A percentile compares a stretch with the other conserved stretches of the same genome.
phyloP scores from a whole-genome alignment of 2,329 filamentous ascomycete genomes.

The Thelonectria olida region DNA sequence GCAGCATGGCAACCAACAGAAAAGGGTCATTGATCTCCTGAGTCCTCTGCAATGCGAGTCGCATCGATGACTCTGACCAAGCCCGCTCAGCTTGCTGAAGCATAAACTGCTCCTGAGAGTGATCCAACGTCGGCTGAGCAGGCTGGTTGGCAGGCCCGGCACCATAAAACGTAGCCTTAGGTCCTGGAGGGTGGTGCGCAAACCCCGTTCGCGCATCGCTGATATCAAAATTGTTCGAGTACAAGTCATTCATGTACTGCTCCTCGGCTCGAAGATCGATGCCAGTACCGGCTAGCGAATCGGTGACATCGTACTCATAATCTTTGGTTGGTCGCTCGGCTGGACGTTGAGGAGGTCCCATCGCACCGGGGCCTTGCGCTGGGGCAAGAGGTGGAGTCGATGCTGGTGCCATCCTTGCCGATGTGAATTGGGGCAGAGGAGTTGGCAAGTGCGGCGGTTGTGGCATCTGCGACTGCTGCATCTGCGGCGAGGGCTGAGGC shows the following conservation, averaged over 20 bases:
- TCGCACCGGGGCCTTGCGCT: constrained; percentile 46
- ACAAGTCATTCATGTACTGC: constrained; percentile 77
- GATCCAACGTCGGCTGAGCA: constrained; percentile 53
- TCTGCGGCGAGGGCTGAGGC: constrained; percentile 30
- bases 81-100: constrained; percentile 72
- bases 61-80: constrained; percentile 72
- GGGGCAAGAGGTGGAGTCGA: constrained; percentile 36
- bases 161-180: constrained; percentile 69
- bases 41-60: constrained; percentile 66
- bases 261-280: constrained; percentile 90
- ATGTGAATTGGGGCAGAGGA: constrained; percentile 38
- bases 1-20: constrained; percentile 69
- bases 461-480: not conserved
- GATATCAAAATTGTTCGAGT: constrained; percentile 59
- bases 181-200: constrained; percentile 60
- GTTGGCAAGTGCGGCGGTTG: constrained; percentile 33
- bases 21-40: constrained; percentile 81
- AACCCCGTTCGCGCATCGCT: constrained; percentile 62
- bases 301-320: constrained; percentile 78
- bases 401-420: constrained; percentile 30
- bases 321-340: constrained; percentile 70
- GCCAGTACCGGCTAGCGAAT: constrained; percentile 84
- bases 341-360: constrained; percentile 69
- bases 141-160: constrained; percentile 73
- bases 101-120: constrained; percentile 70